These are phyloP conservation scores for Fusarium dlaminii DNA, from an alignment of 2,329 filamentous ascomycete genomes.

Conservation along the genomic window DNA sequence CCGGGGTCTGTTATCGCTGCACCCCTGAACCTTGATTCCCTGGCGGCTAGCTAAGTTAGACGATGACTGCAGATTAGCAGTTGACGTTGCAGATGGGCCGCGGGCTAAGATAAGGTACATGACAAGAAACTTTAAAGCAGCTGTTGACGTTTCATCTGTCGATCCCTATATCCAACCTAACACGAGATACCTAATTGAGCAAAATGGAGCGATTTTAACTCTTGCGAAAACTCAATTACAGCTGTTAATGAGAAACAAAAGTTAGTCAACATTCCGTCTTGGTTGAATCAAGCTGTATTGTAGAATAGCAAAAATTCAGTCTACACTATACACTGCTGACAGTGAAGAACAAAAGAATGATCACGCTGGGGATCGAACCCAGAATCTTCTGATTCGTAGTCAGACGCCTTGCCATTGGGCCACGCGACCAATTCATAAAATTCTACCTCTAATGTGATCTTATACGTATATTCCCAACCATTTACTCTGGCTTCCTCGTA, in stretches of 20 bases:
- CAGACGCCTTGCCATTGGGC: constrained; percentile 48
- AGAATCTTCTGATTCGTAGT: constrained; percentile 49
- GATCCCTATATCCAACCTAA: not conserved
- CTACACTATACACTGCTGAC: accelerated
- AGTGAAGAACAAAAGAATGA: constrained; percentile 1
- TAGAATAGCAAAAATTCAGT: not conserved
- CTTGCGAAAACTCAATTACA: not conserved
- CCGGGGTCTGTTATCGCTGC: not conserved
- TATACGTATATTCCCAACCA: accelerated
- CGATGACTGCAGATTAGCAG: not conserved
- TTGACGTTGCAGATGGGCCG: too few species aligned
- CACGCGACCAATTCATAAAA: constrained; percentile 26
- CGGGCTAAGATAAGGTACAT: not conserved
- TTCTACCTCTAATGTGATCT: accelerated
- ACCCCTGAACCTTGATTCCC: not conserved
- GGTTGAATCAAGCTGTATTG: accelerated
- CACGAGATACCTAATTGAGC: not conserved
- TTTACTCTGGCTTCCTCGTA: accelerated
- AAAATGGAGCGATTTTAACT: not conserved
- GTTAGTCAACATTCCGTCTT: not conserved
- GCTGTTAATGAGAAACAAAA: accelerated
- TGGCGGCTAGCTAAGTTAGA: too few species aligned
- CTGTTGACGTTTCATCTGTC: not conserved
- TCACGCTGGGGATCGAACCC: constrained; percentile 45
- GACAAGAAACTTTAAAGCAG: not conserved